These are phyloP conservation scores for Apophysomyces trapeziformis DNA, from an alignment of 371 early-diverging fungal species.

Conservation along the genomic window DNA sequence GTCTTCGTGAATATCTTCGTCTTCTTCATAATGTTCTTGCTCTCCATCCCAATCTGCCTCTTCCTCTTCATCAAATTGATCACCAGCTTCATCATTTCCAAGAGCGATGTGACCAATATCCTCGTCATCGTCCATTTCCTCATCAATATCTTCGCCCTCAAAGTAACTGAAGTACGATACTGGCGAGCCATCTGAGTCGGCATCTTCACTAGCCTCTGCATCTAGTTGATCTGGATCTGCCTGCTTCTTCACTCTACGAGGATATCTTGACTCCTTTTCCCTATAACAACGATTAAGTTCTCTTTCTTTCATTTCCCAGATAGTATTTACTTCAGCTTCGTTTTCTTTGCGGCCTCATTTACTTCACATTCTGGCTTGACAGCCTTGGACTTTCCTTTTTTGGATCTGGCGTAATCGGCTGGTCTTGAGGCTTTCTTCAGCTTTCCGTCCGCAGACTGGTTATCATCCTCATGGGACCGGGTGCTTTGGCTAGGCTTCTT, in stretches of 20 bases:
- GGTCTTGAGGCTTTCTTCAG: background rate
- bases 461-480: background rate
- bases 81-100: slow-evolving; percentile 30
- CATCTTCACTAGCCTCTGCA: slow-evolving; percentile 15
- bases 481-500: background rate
- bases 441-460: slow-evolving; percentile 6
- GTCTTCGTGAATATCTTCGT: slow-evolving; percentile 40
- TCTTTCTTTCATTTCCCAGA: background rate
- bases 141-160: slow-evolving; percentile 19
- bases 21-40: slow-evolving; percentile 36
- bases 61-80: slow-evolving; percentile 22
- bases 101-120: slow-evolving; percentile 10
- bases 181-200: slow-evolving; percentile 9
- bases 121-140: slow-evolving; percentile 21
- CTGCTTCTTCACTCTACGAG: slow-evolving; percentile 24
- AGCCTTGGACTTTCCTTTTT: slow-evolving; percentile 25
- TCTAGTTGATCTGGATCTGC: slow-evolving; percentile 29
- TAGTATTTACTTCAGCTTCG: background rate
- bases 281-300: background rate
- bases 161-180: slow-evolving; percentile 26
- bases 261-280: background rate
- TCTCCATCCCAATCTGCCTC: slow-evolving; percentile 27
- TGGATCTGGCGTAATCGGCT: background rate
- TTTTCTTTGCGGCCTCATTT: background rate
- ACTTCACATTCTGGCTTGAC: slow-evolving; percentile 5